Evolutionary conservation across 345 rosid species (phyloP), one percentile per base, ranked within the genome.

Genomic region (Melaleuca quinquenervia): DNA sequence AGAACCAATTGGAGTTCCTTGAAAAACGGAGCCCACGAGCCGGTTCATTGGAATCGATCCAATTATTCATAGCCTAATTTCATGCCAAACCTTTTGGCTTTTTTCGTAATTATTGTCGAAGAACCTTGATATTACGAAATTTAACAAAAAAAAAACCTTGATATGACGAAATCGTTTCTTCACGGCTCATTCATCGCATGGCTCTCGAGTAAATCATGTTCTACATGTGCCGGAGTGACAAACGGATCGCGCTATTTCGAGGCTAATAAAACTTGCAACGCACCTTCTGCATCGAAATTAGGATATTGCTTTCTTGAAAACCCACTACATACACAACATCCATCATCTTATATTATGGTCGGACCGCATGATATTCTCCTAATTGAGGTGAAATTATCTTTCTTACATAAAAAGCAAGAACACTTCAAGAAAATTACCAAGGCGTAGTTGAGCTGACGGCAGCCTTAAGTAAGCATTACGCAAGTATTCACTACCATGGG

Each of bases 111-210:
- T 32, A 64, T 10, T 10, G 22, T 70, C 22, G 2, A 16, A 32
- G 24, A 70, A 41, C 13, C 36, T 36, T 70, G 24, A 24, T 6
- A 18, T 18, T 11, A 32, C 3, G 7, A 36, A 21, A 70, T 70
- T n/a, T n/a, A n/a, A n/a, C n/a, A n/a, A n/a, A n/a, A n/a, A n/a
- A 16, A 32, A 12, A 70, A 41, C 13, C 36, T 36, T 70, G 24
- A 24, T 6, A 18, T 18, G 21, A 32, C 3, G 7, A 36, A 21
- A 70, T 70, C 10, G 4, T 1, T 70, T 36, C 13, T 70, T 70
- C 11, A 70, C 0, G 0, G 0, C 7, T 18, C 1, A 0, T 70
- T 36, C 22, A 18, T 4, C 6, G 12, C 2, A 2, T 55, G 13
- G 22, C 1, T 62, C 48, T 18, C 24, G 2, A 3, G 11, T 8